Base-by-base conservation (phyloP, 1,284 basidiomycete genomes). In the Cronartium quercuum region DNA sequence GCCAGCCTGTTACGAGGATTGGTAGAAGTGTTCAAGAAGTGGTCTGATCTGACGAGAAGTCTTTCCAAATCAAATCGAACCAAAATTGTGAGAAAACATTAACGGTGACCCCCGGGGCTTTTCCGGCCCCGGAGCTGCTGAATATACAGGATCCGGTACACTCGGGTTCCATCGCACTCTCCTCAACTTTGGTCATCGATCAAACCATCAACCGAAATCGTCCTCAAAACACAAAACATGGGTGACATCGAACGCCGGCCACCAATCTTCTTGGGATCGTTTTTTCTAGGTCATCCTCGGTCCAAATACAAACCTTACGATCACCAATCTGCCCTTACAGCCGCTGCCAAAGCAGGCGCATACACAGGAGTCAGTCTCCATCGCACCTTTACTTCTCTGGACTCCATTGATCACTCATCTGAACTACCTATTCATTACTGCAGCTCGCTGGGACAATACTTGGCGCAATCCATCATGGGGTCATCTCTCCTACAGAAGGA, bases 241-340 rank as follows among this genome's bases (percentile, higher is more conserved):
- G 71, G 71, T 42, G 73, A 75, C 40, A 67, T 75, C 57, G 41
- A 62, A 37, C 57, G 60, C 24, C 41, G 73, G 42, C 73, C 73
- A 1, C 73, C 73, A 15, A 75, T 75, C 35, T 75, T 75, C 37
- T 61, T 75, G 65, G 66, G 73, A 21, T 68, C 73, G 29, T 51
- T 75, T 34, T 75, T 75, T 47, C 73, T 75, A 15, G 60, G 60
- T 35, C 40, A 75, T 57, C 66, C 73, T 18, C 38, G 34, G 37
- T 34, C 63, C 12, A 40, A 67, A n/a, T 15, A 21, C 37, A 75
- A 62, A 38, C 29, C 42, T 6, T 75, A 63, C 44, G 65, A 75
- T 51, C 60, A 61, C 34, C 37, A 65, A 62, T 61, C 66, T 7
- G 66, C 44, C n/a, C 58, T 75, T 18, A 44, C 35, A 21, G 37